These are phyloP conservation scores for Trichoderma atroviride DNA, from an alignment of 2,329 filamentous ascomycete species.

Conservation along the genomic window DNA sequence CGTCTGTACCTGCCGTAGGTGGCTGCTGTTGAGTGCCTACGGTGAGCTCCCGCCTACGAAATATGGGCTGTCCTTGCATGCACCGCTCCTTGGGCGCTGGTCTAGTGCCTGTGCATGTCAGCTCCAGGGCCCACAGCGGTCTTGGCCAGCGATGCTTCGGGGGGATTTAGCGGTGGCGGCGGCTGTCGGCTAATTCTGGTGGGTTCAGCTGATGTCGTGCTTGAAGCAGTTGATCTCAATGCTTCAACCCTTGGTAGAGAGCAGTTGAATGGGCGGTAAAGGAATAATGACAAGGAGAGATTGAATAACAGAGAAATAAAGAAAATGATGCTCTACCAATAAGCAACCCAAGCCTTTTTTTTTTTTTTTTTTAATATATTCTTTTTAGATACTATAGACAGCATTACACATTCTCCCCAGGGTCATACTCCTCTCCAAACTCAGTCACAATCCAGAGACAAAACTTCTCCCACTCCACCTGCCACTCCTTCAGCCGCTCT, in stretches of 20 bases:
- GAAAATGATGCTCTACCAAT: neutral
- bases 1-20: conserved; percentile 15
- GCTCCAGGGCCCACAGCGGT: neutral
- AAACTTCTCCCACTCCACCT: conserved; percentile 81
- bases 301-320: neutral
- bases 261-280: neutral
- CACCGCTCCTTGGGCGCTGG: neutral
- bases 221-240: neutral
- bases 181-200: neutral
- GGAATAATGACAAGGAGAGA: neutral
- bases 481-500: conserved; percentile 75
- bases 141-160: neutral
- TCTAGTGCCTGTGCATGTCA: neutral
- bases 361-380: neutral
- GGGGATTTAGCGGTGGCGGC: conserved; percentile 1
- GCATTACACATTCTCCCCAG: neutral
- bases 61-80: neutral
- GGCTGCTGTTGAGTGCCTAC: neutral
- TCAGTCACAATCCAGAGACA: conserved; percentile 88
- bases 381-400: neutral
- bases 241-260: neutral
- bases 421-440: conserved; percentile 66
- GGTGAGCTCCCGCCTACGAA: neutral
- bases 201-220: neutral
- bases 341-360: neutral